Evolutionary conservation across 805 yeast genomes (phyloP), one percentile per base, ranked within the genome.

Genomic region (Kuraishia borneana): DNA sequence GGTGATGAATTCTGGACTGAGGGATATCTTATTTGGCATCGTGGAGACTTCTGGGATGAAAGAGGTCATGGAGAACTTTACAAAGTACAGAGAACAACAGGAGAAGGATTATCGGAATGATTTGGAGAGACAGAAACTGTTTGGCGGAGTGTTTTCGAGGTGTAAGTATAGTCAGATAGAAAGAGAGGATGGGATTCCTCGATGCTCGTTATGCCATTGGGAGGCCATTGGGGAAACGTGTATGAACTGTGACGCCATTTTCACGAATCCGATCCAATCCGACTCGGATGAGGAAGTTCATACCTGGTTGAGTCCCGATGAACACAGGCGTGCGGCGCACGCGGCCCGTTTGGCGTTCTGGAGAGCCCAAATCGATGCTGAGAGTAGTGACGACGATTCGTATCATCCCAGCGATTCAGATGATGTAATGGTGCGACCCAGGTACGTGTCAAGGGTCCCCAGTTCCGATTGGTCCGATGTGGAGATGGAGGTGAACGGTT

Each of bases 181-280:
- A 45, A 60, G 58, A 20, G 71, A 72, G 20, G 89, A 82, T 45
- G 87, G 87, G 2, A 83, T 81, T 7, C 72, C 81, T 1, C 55
- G 89, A 36, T 82, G 92, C 47, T 71, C 81, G 6, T 68, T 72
- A 37, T 82, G 92, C 50, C 85, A 76, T 46, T 82, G 89, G 89
- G 89, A 82, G 45, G 74, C 80, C 1, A 72, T 71, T 39, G 85
- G 83, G 0, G 56, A 65, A 3, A 60, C 54, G n/a, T 82, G 92
- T 46, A 63, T 72, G 5, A 80, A 81, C 45, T 82, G 92, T 52
- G 79, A 80, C 4, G 56, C 71, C 37, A 50, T 73, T 21, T 65
- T 79, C 35, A 21, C 35, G 2, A 26, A 35, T 23, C 36, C 32
- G 16, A 16, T n/a, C 12, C 18, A 18, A 8, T 19, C n/a, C 5